Conservation (phyloP, 108 stramenopile genomes). For the Poteriospumella lacustris region DNA sequence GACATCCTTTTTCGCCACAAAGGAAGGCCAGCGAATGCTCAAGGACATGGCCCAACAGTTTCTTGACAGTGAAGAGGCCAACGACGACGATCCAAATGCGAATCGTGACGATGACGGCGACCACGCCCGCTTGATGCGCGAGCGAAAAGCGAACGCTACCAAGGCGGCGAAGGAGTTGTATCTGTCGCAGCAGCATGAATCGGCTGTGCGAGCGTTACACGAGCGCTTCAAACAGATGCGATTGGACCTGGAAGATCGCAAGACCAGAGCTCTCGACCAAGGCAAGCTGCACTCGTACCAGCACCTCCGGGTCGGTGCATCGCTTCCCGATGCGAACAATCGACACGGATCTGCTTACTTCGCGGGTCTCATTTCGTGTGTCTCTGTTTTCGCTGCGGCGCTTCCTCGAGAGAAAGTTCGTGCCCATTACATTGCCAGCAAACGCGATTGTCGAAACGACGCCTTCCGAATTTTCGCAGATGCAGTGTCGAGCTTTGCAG, state of each 20-base stretch:
- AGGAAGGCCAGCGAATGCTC: background rate
- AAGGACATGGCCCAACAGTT: background rate
- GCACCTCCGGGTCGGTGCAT: background rate
- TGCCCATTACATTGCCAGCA: conserved; percentile 6
- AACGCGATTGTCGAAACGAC: background rate
- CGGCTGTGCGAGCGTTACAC: too few relatives aligned
- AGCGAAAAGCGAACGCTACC: too few relatives aligned
- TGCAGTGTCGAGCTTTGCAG: background rate
- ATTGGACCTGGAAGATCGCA: background rate
- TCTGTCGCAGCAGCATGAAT: too few relatives aligned
- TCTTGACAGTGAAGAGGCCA: background rate
- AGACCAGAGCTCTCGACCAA: background rate
- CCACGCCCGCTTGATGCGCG: too few relatives aligned
- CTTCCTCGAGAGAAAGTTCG: background rate
- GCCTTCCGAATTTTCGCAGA: background rate
- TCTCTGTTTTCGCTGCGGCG: background rate
- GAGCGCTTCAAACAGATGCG: background rate
- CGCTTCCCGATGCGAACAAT: background rate
- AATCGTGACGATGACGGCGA: too few relatives aligned
- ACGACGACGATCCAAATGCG: background rate
- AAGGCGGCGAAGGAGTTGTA: too few relatives aligned
- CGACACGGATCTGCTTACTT: background rate
- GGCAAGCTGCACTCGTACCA: background rate
- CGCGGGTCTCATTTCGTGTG: conserved; percentile 8
- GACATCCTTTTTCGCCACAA: background rate